phyloP scores from a whole-genome alignment of 2,329 filamentous ascomycete genomes.

The Fusarium pininemorale region DNA sequence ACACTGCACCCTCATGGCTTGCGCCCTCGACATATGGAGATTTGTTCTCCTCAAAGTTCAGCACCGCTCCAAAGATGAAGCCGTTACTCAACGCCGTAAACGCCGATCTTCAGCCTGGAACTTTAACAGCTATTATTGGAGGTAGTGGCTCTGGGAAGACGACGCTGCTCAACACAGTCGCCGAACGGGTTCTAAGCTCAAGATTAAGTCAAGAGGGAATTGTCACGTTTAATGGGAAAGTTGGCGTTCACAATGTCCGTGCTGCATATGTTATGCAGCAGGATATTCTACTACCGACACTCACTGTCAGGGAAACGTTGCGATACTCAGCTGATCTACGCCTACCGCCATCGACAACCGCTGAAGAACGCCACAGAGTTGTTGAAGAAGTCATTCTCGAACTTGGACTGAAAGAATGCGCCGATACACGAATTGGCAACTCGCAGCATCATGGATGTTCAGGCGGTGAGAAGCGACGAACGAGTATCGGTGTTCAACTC shows the following conservation, averaged over 20 bases:
- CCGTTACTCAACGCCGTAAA: conserved; percentile 70
- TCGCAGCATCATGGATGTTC: conserved; percentile 78
- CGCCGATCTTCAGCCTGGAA: conserved; percentile 71
- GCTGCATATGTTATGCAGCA: conserved; percentile 81
- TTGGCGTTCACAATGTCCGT: conserved; percentile 63
- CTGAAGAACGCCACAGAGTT: conserved; percentile 66
- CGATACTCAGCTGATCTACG: conserved; percentile 77
- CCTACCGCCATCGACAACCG: conserved; percentile 69
- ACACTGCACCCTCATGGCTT: conserved; percentile 64
- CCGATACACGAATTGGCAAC: conserved; percentile 77
- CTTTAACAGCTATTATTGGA: conserved; percentile 78
- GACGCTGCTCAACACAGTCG: conserved; percentile 75
- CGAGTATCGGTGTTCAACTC: conserved; percentile 81
- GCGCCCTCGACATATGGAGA: conserved; percentile 58
- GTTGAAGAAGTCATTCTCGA: conserved; percentile 83
- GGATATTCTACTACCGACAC: conserved; percentile 75
- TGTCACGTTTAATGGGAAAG: conserved; percentile 68
- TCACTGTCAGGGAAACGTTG: conserved; percentile 80
- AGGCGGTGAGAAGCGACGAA: conserved; percentile 79
- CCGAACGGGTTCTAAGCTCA: conserved; percentile 70
- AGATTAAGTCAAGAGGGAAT: conserved; percentile 62
- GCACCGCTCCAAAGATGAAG: conserved; percentile 54
- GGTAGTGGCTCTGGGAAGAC: conserved; percentile 80
- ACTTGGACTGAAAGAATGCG: conserved; percentile 79
- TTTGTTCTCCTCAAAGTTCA: conserved; percentile 50